Conservation (phyloP, 2,329 filamentous ascomycete genomes). For the Fusarium sp. region DNA sequence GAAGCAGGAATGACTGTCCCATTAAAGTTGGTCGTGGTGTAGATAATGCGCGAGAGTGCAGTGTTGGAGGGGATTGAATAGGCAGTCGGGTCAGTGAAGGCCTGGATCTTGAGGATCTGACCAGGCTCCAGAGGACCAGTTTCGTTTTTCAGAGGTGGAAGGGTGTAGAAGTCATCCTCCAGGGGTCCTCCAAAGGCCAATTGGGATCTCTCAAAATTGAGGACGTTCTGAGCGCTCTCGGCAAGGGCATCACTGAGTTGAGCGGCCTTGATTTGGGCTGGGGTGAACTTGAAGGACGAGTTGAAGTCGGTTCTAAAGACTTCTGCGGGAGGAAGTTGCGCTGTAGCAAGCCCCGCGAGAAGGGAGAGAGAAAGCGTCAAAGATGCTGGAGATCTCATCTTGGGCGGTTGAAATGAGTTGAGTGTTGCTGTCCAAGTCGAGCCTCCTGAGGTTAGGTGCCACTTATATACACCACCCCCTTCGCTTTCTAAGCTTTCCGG, state of each 20-base stretch:
- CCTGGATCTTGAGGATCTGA: constrained; percentile 54
- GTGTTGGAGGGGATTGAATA: constrained; percentile 57
- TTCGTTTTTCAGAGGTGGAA: constrained; percentile 37
- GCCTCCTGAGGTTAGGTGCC: neutral
- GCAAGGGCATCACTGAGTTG: neutral
- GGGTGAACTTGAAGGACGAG: neutral
- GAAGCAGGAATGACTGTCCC: constrained; percentile 60
- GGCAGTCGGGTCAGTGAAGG: constrained; percentile 50
- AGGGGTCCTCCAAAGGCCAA: neutral
- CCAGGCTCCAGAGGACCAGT: constrained; percentile 46
- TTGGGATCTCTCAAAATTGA: constrained; percentile 6
- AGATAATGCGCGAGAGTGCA: constrained; percentile 62
- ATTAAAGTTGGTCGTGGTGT: constrained; percentile 59
- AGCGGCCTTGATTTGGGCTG: neutral
- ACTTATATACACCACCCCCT: neutral
- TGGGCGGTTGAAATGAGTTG: neutral
- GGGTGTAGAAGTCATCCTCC: constrained; percentile 55
- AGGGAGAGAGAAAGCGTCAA: neutral
- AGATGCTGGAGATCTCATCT: neutral
- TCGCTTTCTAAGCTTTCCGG: neutral
- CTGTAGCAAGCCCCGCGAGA: neutral
- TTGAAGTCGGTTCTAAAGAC: constrained; percentile 5
- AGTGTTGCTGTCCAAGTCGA: neutral
- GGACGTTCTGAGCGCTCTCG: neutral
- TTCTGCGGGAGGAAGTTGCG: neutral